A percentile compares a stretch with the other conserved stretches of the same genome.
These are phyloP conservation scores for Calonectria montana DNA, from an alignment of 2,329 filamentous ascomycete species.

Conservation along the genomic window DNA sequence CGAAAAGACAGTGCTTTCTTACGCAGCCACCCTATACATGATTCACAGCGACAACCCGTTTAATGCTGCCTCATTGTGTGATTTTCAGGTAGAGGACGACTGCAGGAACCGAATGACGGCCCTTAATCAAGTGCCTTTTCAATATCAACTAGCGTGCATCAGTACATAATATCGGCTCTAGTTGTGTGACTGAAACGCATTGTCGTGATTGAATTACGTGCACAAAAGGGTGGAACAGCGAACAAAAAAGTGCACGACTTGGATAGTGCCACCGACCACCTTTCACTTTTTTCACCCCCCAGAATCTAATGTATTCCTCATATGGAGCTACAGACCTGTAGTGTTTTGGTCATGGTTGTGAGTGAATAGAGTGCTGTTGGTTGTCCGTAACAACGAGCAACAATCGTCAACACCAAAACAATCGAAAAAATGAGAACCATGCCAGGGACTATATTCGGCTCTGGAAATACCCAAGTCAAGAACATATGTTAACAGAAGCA, in stretches of 20 bases:
- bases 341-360: background rate
- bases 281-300: too few species aligned
- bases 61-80: slow-evolving; percentile 7
- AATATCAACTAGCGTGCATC: background rate
- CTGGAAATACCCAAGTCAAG: too few species aligned
- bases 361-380: background rate
- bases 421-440: background rate
- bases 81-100: background rate
- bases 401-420: background rate
- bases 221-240: background rate
- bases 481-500: background rate
- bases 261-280: background rate
- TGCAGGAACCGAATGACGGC: background rate
- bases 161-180: too few species aligned
- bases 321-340: background rate
- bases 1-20: background rate
- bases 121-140: background rate
- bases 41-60: background rate
- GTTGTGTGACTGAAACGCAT: too few species aligned
- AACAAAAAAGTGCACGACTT: background rate
- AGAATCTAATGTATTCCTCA: background rate
- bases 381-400: background rate
- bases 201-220: background rate
- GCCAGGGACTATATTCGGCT: background rate
- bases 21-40: slow-evolving; percentile 6